phyloP scores from a whole-genome alignment of 495 filamentous ascomycete genomes.

The Immersiella caudata region DNA sequence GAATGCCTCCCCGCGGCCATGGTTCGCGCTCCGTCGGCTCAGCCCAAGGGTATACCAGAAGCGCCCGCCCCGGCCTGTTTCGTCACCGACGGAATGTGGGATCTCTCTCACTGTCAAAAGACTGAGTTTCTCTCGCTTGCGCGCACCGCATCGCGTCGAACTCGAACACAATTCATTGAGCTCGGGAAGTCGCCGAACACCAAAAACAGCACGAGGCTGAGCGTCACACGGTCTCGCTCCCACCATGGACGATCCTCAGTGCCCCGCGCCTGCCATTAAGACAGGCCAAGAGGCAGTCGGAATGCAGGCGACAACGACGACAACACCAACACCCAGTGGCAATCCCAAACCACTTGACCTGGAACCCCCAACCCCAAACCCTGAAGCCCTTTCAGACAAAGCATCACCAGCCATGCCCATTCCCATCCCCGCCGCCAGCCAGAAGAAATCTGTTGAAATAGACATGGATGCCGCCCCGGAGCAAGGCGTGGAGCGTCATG shows the following conservation, averaged over 20 bases:
- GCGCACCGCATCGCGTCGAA: neutral
- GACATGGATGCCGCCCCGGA: conserved; percentile 17
- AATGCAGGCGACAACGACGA: conserved; percentile 1
- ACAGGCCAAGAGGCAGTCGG: neutral
- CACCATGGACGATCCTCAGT: neutral
- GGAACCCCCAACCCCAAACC: neutral
- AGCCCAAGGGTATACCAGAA: conserved; percentile 8
- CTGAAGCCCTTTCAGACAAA: conserved; percentile 13
- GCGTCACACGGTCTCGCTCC: neutral
- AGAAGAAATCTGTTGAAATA: conserved; percentile 7
- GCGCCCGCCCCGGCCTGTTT: neutral
- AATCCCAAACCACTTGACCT: neutral
- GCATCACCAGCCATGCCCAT: neutral
- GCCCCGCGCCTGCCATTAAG: conserved; percentile 1
- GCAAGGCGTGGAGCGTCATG: conserved; percentile 9
- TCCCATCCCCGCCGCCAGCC: neutral
- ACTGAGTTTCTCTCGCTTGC: conserved; percentile 3
- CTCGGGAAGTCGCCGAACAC: neutral
- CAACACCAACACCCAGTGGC: neutral
- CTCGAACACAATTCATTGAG: conserved; percentile 13
- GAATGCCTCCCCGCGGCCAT: neutral
- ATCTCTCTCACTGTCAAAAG: conserved; percentile 2
- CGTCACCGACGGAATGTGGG: neutral
- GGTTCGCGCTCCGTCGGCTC: conserved; percentile 11
- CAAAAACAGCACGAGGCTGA: conserved; percentile 6